Percentiles rank a stretch among this genome's conserved stretches.
phyloP scores from a whole-genome alignment of 805 yeast species.

The Deakozyma indianensis region DNA sequence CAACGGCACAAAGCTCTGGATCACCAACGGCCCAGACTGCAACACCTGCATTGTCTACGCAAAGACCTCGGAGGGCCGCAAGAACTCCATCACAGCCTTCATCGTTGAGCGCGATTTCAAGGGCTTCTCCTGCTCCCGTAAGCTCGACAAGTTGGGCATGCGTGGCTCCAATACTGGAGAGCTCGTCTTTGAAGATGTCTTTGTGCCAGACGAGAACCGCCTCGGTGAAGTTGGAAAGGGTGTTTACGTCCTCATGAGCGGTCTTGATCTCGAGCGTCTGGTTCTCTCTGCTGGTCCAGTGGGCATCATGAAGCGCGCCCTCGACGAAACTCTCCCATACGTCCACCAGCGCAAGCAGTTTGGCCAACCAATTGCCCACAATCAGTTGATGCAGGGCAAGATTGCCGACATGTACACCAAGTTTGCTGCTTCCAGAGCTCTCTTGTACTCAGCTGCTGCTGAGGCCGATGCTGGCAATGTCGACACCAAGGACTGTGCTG shows the following conservation, averaged over 20 bases:
- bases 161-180: slow-evolving; percentile 22
- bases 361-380: slow-evolving; percentile 19
- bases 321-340: slow-evolving; percentile 19
- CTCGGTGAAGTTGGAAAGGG: slow-evolving; percentile 19
- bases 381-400: slow-evolving; percentile 21
- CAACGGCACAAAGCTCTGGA: slow-evolving; percentile 21
- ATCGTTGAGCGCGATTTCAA: slow-evolving; percentile 17
- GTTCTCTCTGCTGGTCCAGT: slow-evolving; percentile 21
- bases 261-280: slow-evolving; percentile 19
- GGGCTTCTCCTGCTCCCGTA: slow-evolving; percentile 18
- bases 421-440: slow-evolving; percentile 18
- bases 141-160: slow-evolving; percentile 22
- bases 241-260: slow-evolving; percentile 20
- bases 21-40: slow-evolving; percentile 23
- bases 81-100: slow-evolving; percentile 15
- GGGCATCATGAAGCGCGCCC: slow-evolving; percentile 18
- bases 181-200: slow-evolving; percentile 19
- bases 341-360: slow-evolving; percentile 20
- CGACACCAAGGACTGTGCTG: slow-evolving; percentile 20
- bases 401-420: slow-evolving; percentile 22
- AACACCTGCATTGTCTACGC: slow-evolving; percentile 19
- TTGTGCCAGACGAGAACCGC: slow-evolving; percentile 18
- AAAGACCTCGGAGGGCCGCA: slow-evolving; percentile 17
- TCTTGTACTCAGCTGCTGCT: slow-evolving; percentile 16
- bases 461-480: slow-evolving; percentile 14